These are phyloP conservation scores for Cladochytrium replicatum DNA, from an alignment of 192 early-diverging fungal genomes.

Conservation along the genomic window DNA sequence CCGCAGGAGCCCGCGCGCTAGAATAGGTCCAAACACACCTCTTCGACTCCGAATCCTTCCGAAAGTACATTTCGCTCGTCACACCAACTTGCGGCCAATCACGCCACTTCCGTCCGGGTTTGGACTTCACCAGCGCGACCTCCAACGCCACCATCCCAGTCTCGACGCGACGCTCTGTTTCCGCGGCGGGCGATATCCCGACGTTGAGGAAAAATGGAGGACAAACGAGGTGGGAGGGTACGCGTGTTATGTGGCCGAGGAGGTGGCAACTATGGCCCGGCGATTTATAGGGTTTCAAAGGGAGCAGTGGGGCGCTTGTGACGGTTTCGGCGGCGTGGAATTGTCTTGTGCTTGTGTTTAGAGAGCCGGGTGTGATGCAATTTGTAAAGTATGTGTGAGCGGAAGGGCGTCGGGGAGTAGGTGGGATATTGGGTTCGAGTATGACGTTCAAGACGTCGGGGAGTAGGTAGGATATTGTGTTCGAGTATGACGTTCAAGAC, in stretches of 20 bases:
- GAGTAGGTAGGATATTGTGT: no score
- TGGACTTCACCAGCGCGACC: constrained; percentile 72
- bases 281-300: constrained; percentile 48
- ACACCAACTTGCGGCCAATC: constrained; percentile 52
- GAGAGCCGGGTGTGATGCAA: constrained; percentile 60
- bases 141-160: constrained; percentile 29
- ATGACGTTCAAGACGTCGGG: constrained; percentile 31
- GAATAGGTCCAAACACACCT: constrained; percentile 27
- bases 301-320: constrained; percentile 57
- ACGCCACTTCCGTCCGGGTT: constrained; percentile 66
- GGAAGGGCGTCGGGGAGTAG: constrained; percentile 56
- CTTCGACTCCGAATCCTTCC: constrained; percentile 47
- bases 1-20: constrained; percentile 21
- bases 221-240: constrained; percentile 61
- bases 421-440: constrained; percentile 74
- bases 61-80: constrained; percentile 43
- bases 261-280: constrained; percentile 58
- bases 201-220: constrained; percentile 42
- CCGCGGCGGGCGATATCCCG: constrained; percentile 8
- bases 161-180: constrained; percentile 61
- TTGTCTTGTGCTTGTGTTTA: constrained; percentile 53
- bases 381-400: constrained; percentile 81
- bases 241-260: constrained; percentile 63
- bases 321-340: constrained; percentile 58
- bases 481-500: no score